A percentile compares a stretch with the other conserved stretches of the same genome.
Evolutionary conservation across 2,329 filamentous ascomycete genomes (phyloP).

Genomic region (Hymenoscyphus occultus): DNA sequence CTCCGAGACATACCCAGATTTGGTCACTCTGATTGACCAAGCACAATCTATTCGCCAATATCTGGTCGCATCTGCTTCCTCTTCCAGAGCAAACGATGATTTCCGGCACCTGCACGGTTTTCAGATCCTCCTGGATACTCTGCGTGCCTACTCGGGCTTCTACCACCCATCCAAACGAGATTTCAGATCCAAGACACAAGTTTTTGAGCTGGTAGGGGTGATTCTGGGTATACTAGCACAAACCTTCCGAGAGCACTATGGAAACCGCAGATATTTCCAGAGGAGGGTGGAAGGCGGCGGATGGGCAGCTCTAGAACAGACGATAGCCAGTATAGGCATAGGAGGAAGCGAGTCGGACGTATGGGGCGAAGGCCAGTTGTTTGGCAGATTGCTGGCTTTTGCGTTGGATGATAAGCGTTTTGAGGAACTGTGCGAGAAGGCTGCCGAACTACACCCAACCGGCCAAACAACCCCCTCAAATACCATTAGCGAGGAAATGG

Average conservation of each 20-base stretch:
- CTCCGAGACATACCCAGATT: conserved; percentile 32
- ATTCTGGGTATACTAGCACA: conserved; percentile 69
- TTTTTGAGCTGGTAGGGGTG: conserved; percentile 68
- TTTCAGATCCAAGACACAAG: conserved; percentile 58
- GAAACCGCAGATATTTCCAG: conserved; percentile 85
- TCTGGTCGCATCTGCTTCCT: conserved; percentile 42
- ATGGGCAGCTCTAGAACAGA: conserved; percentile 73
- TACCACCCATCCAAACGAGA: conserved; percentile 66
- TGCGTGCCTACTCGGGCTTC: conserved; percentile 70
- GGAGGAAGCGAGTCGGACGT: conserved; percentile 64
- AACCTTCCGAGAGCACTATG: conserved; percentile 69
- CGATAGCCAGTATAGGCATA: conserved; percentile 64
- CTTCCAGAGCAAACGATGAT: conserved; percentile 64
- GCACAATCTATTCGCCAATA: conserved; percentile 33
- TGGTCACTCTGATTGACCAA: conserved; percentile 35
- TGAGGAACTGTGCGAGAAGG: conserved; percentile 62
- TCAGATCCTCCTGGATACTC: conserved; percentile 64
- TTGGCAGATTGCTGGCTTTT: conserved; percentile 79
- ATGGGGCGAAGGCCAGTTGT: conserved; percentile 69
- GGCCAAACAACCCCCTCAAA: conserved; percentile 30
- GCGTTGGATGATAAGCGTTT: conserved; percentile 75
- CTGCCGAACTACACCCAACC: conserved; percentile 35
- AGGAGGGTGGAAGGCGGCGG: conserved; percentile 72
- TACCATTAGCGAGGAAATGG: conserved; percentile 4
- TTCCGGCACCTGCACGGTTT: conserved; percentile 82